Conservation (phyloP, 225 moss, liverwort and hornwort species). For the Lunularia cruciata region DNA sequence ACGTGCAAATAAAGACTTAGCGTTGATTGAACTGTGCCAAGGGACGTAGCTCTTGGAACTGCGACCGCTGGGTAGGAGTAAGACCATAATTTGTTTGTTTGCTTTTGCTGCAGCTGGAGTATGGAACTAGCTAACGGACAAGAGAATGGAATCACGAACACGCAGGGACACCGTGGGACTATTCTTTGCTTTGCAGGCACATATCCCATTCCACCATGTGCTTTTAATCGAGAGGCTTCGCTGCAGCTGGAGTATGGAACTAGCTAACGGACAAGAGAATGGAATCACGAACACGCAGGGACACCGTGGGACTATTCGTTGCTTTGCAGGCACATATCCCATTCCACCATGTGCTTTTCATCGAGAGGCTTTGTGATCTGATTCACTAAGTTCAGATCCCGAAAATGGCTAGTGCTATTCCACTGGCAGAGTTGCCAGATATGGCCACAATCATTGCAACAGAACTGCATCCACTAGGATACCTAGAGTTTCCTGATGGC, state of each 20-base stretch:
- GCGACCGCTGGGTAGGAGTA: not conserved
- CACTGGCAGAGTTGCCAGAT: too few species aligned
- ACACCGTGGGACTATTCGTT: too few species aligned
- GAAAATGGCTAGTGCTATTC: too few species aligned
- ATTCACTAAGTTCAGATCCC: not conserved
- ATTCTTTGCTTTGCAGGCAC: too few species aligned
- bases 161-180: not conserved
- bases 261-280: not conserved
- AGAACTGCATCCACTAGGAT: not conserved
- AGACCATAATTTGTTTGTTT: too few species aligned
- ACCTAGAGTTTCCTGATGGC: conserved; percentile 7
- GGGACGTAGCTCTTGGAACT: conserved; percentile 5
- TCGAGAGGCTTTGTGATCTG: not conserved
- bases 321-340: not conserved
- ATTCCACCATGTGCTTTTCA: not conserved
- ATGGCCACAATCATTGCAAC: too few species aligned
- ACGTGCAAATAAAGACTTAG: too few species aligned
- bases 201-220: too few species aligned
- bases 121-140: not conserved
- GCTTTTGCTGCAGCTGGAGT: too few species aligned
- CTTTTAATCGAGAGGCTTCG: too few species aligned
- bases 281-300: not conserved
- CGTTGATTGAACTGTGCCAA: not conserved
- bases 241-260: too few species aligned
- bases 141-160: not conserved